Base-by-base conservation (phyloP, 202 grass and related monocot genomes). In the Setaria italica region DNA sequence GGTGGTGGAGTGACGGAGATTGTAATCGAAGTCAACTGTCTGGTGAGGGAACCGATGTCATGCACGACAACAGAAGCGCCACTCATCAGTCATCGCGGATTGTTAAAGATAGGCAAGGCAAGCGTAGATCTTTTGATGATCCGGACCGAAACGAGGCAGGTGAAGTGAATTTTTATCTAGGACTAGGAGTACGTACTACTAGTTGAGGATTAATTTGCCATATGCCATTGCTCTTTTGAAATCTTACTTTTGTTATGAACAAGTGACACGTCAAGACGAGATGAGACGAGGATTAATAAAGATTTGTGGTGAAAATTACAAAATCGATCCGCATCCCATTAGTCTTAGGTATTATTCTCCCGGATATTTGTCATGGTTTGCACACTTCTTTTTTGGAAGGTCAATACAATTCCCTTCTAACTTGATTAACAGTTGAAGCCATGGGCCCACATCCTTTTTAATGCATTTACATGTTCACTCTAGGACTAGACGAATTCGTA, bases 11-110 rank as follows among this genome's bases (percentile, higher is more conserved):
- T 55, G 65, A 43, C 50, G 50, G 35, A 13, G 51, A 42, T 58
- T 19, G 65, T 32, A 3, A 29, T 19, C 14, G 0, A 30, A 11
- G 80, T 72, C 80, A 82, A 59, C 67, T 11, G 17, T 34, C 9
- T 13, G 68, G 80, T 1, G 39, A 60, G 39, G 1, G 53, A 82
- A 72, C 6, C 80, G 39, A 58, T 57, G 66, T 60, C 65, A 70
- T 1, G 17, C 51, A 59, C 66, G 66, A 21, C 79, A 29, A 29
- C 64, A 57, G 12, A 43, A 16, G 74, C 3, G 7, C 43, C 12
- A 32, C 7, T 32, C 39, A 47, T 17, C 39, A 25, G 13, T 14
- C 60, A 0, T 33, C 11, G 1, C 1, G 5, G 74, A 77, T 77
- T 35, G 49, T 56, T 56, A 63, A 58, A 21, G 4, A 20, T 20